A percentile compares a stretch with the other conserved stretches of the same genome.
These are phyloP conservation scores for Globisporangium orthogonon DNA, from an alignment of 352 stramenopile genomes.

Conservation along the genomic window DNA sequence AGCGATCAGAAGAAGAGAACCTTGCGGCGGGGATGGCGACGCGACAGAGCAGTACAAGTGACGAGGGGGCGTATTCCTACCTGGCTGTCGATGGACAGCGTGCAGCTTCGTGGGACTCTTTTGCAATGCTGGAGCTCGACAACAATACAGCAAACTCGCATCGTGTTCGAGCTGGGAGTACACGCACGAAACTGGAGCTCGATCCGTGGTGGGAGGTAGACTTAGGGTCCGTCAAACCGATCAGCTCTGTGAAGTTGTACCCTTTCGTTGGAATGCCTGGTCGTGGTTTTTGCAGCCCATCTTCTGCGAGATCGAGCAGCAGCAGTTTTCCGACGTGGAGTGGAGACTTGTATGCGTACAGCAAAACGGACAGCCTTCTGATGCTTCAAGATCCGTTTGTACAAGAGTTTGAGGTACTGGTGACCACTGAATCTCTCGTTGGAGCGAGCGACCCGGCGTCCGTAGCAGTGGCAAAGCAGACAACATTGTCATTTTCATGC, in stretches of 20 bases:
- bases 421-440: constrained; percentile 24
- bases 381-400: constrained; percentile 39
- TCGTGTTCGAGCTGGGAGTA: constrained; percentile 31
- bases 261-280: constrained; percentile 39
- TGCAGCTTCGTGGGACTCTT: constrained; percentile 30
- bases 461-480: constrained; percentile 14
- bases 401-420: constrained; percentile 43
- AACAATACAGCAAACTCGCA: not conserved
- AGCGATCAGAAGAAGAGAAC: constrained; percentile 55
- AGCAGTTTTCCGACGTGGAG: constrained; percentile 21
- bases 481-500: constrained; percentile 48
- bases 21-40: constrained; percentile 49
- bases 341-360: constrained; percentile 36
- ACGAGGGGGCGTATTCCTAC: constrained; percentile 26
- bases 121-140: constrained; percentile 8
- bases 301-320: not conserved
- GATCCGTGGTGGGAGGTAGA: constrained; percentile 76
- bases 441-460: constrained; percentile 5
- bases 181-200: constrained; percentile 26
- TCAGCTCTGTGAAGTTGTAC: constrained; percentile 41
- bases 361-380: constrained; percentile 28
- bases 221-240: constrained; percentile 32
- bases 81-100: constrained; percentile 45
- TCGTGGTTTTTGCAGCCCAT: constrained; percentile 22
- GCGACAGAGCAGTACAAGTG: constrained; percentile 50